A percentile compares a stretch with the other conserved stretches of the same genome.
Evolutionary conservation across 1,284 basidiomycete species (phyloP).

Genomic region (Ustanciosporium gigantosporum): DNA sequence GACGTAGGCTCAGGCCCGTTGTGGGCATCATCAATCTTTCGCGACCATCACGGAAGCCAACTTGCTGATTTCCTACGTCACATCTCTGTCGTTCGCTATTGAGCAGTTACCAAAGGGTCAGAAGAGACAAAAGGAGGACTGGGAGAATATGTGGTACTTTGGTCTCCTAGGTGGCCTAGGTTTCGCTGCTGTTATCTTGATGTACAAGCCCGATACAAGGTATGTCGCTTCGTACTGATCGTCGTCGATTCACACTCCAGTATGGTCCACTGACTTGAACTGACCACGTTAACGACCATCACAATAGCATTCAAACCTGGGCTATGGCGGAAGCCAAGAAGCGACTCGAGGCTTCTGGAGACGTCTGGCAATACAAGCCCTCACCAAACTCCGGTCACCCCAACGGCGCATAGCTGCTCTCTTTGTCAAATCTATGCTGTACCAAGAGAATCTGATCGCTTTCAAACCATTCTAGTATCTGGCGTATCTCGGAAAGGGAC

Average conservation of each 20-base stretch:
- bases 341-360: slow-evolving; percentile 53
- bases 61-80: background rate
- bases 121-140: slow-evolving; percentile 81
- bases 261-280: too few relatives aligned
- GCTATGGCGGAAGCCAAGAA: slow-evolving; percentile 58
- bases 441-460: too few relatives aligned
- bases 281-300: background rate
- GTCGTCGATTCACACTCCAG: background rate
- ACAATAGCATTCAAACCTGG: slow-evolving; percentile 53
- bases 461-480: too few relatives aligned
- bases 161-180: slow-evolving; percentile 83
- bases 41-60: background rate
- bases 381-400: slow-evolving; percentile 55
- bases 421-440: too few relatives aligned
- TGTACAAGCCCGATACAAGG: slow-evolving; percentile 97
- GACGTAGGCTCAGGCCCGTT: background rate
- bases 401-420: too few relatives aligned
- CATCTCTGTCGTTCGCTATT: background rate
- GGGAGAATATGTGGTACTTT: slow-evolving; percentile 66
- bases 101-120: slow-evolving; percentile 69
- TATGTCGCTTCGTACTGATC: slow-evolving; percentile 62
- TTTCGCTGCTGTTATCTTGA: slow-evolving; percentile 74
- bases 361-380: slow-evolving; percentile 58
- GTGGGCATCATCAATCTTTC: background rate
- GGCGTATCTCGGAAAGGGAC: too few relatives aligned